phyloP scores from a whole-genome alignment of 2,329 filamentous ascomycete species.

The Hortaea werneckii region DNA sequence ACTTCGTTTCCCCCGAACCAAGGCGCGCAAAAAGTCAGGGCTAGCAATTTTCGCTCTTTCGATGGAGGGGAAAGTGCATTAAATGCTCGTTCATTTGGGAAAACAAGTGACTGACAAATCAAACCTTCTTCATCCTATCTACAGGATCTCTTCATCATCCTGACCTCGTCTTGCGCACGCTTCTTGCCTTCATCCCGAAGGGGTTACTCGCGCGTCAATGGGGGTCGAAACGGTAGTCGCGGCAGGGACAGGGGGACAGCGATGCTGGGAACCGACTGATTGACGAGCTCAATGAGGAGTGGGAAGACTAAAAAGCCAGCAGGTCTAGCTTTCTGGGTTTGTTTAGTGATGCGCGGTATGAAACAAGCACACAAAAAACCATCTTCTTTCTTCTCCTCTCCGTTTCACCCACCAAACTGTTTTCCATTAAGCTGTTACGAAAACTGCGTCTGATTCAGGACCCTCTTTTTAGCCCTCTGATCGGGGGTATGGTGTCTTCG shows the following conservation, averaged over 20 bases:
- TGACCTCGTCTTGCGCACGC: conserved; percentile 58
- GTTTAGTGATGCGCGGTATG: too few relatives aligned
- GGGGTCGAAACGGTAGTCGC: conserved; percentile 40
- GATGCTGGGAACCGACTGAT: conserved; percentile 92
- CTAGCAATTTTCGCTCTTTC: not conserved
- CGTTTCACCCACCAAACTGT: too few relatives aligned
- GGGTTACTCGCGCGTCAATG: conserved; percentile 56
- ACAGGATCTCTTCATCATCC: conserved; percentile 53
- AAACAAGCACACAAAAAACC: too few relatives aligned
- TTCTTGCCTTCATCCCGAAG: conserved; percentile 50
- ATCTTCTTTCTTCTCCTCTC: too few relatives aligned
- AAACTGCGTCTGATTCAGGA: too few relatives aligned
- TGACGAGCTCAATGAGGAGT: conserved; percentile 92
- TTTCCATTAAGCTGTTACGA: too few relatives aligned
- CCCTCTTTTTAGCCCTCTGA: too few relatives aligned
- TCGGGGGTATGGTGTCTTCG: too few relatives aligned
- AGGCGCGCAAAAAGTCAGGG: not conserved
- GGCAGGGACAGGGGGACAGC: conserved; percentile 34
- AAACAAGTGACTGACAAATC: too few relatives aligned
- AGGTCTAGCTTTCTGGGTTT: too few relatives aligned
- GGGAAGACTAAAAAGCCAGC: conserved; percentile 57
- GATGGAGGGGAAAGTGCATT: not conserved
- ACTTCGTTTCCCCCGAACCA: conserved; percentile 1
- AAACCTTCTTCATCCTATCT: too few relatives aligned
- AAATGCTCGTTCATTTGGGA: too few relatives aligned